phyloP scores from a whole-genome alignment of 2,329 filamentous ascomycete genomes.

The Didymella sp. region DNA sequence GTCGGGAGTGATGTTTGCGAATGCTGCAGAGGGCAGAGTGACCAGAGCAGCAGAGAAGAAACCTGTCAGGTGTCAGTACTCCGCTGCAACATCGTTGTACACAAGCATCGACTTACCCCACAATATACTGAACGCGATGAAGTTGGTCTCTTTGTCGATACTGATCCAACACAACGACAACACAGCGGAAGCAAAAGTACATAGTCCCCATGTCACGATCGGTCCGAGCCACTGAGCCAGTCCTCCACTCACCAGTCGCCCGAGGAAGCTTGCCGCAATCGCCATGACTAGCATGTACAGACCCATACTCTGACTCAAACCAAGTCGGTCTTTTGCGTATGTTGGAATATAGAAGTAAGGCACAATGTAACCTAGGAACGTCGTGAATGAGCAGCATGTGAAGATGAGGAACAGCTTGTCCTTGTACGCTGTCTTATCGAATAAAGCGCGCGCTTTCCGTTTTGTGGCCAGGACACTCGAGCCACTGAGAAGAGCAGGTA shows the following conservation, averaged over 20 bases:
- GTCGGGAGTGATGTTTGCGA: conserved; percentile 48
- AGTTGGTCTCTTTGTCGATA: conserved; percentile 35
- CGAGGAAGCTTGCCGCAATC: conserved; percentile 47
- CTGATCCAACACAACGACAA: conserved; percentile 44
- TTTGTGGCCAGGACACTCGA: conserved; percentile 35
- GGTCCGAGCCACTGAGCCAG: conserved; percentile 44
- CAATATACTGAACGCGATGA: conserved; percentile 46
- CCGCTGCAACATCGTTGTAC: too few species aligned
- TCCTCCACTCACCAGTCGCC: conserved; percentile 38
- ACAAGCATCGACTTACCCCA: conserved; percentile 38
- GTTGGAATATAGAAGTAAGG: conserved; percentile 50
- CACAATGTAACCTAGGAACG: conserved; percentile 48
- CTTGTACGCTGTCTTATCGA: conserved; percentile 43
- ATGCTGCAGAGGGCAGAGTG: conserved; percentile 47
- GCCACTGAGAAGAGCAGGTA: conserved; percentile 46
- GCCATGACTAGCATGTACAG: conserved; percentile 45
- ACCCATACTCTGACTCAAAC: conserved; percentile 37
- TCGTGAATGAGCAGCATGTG: conserved; percentile 43
- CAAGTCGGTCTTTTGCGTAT: conserved; percentile 42
- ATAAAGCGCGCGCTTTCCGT: conserved; percentile 42
- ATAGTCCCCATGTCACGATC: conserved; percentile 45
- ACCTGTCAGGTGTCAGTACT: conserved; percentile 24
- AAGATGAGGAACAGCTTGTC: conserved; percentile 48
- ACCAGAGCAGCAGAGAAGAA: conserved; percentile 50
- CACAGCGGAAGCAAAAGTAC: conserved; percentile 38